A percentile compares a stretch with the other conserved stretches of the same genome.
Evolutionary conservation across 768 basidiomycete species (phyloP).

Genomic region (Hypholoma sublateritium): DNA sequence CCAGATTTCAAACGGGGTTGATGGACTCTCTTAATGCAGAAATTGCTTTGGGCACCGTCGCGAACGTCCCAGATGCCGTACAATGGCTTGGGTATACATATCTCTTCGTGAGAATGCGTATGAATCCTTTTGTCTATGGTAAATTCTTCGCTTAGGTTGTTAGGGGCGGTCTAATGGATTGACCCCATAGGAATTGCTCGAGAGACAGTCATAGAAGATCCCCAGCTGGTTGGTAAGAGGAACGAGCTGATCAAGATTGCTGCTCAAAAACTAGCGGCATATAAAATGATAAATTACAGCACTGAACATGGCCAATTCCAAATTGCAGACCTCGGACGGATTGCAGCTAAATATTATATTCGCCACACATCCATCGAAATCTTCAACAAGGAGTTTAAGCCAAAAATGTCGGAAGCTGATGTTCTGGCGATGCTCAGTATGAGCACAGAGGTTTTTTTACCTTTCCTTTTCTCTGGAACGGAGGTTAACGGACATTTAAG

Average conservation of each 20-base stretch:
- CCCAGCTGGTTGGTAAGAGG: conserved; percentile 68
- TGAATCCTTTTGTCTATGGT: conserved; percentile 89
- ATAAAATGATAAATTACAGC: conserved; percentile 84
- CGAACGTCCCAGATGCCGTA: conserved; percentile 81
- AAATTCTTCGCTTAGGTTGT: neutral
- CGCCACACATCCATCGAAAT: conserved; percentile 81
- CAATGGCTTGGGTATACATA: conserved; percentile 98
- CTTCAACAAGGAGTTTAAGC: conserved; percentile 77
- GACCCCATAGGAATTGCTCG: conserved; percentile 64
- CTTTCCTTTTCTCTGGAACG: neutral
- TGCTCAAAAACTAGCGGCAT: conserved; percentile 62
- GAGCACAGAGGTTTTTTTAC: conserved; percentile 76
- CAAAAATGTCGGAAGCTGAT: conserved; percentile 91
- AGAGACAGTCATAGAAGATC: conserved; percentile 69
- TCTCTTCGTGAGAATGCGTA: conserved; percentile 91
- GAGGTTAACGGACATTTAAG: conserved; percentile 35
- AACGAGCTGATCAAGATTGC: conserved; percentile 65
- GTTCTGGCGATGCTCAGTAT: conserved; percentile 81
- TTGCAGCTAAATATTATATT: conserved; percentile 97
- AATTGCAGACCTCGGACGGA: conserved; percentile 90
- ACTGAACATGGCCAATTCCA: conserved; percentile 53
- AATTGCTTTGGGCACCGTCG: conserved; percentile 91
- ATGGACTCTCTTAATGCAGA: conserved; percentile 94
- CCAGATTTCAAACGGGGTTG: conserved; percentile 79
- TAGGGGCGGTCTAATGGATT: conserved; percentile 3